Conservation (phyloP, 2,329 filamentous ascomycete genomes). For the Aspergillus sp. region DNA sequence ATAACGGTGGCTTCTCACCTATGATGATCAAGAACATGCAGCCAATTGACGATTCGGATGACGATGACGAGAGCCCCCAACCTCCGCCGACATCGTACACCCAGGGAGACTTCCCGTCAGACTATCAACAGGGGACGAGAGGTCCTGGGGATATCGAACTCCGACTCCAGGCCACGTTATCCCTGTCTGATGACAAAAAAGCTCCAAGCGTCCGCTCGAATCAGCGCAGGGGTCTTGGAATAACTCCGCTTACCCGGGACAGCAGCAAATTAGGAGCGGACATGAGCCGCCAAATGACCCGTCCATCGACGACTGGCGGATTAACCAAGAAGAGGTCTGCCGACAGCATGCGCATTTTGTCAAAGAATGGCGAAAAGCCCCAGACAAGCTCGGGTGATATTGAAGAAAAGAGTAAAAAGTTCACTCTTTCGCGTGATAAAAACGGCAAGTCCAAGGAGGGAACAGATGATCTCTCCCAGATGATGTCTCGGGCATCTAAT, state of each 20-base stretch:
- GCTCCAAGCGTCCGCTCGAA: slow-evolving; percentile 23
- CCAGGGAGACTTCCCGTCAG: slow-evolving; percentile 30
- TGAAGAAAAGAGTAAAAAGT: slow-evolving; percentile 45
- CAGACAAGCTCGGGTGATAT: slow-evolving; percentile 17
- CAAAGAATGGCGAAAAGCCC: slow-evolving; percentile 30
- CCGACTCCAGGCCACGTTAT: slow-evolving; percentile 74
- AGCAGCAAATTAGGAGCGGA: slow-evolving; percentile 16
- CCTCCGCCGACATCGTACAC: slow-evolving; percentile 33
- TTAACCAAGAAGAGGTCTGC: slow-evolving; percentile 35
- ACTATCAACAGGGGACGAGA: slow-evolving; percentile 51
- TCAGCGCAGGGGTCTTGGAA: slow-evolving; percentile 26
- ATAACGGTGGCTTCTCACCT: slow-evolving; percentile 45
- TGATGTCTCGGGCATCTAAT: slow-evolving; percentile 90
- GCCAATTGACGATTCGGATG: slow-evolving; percentile 38
- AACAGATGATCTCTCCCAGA: slow-evolving; percentile 87
- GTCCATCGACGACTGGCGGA: slow-evolving; percentile 22
- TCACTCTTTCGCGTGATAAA: slow-evolving; percentile 36
- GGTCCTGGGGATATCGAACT: slow-evolving; percentile 71
- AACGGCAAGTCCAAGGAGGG: slow-evolving; percentile 54
- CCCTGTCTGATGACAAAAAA: slow-evolving; percentile 39
- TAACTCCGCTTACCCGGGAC: slow-evolving; percentile 29
- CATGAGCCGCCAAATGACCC: slow-evolving; percentile 19
- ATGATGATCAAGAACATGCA: slow-evolving; percentile 50
- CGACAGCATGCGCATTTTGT: slow-evolving; percentile 35
- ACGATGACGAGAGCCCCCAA: slow-evolving; percentile 17